Percentiles rank a stretch among this genome's conserved stretches.
Conservation (phyloP, 2,329 filamentous ascomycete genomes). For the Coniochaeta pulveracea region DNA sequence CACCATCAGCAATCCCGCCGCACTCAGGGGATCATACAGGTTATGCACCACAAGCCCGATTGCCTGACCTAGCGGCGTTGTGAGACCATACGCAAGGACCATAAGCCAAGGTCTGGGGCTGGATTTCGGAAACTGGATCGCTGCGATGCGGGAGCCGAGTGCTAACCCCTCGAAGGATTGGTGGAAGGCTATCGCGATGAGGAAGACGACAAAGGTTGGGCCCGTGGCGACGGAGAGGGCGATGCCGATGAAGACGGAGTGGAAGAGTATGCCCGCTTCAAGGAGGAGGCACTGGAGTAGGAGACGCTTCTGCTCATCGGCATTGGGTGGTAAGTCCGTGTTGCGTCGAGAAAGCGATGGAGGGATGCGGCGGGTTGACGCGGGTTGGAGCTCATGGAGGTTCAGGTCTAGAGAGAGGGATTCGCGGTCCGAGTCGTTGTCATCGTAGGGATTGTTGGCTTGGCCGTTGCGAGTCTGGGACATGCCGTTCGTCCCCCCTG, state of each 20-base stretch:
- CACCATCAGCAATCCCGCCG: conserved; percentile 68
- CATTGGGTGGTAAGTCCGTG: conserved; percentile 17
- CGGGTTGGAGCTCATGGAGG: conserved; percentile 46
- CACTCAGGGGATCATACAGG: conserved; percentile 68
- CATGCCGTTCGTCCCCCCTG: conserved; percentile 4
- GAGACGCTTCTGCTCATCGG: conserved; percentile 53
- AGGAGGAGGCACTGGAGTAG: conserved; percentile 70
- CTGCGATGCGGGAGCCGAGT: conserved; percentile 73
- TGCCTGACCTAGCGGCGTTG: conserved; percentile 73
- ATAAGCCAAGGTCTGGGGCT: conserved; percentile 75
- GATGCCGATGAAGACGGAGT: conserved; percentile 82
- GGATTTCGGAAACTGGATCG: conserved; percentile 63
- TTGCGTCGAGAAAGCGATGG: conserved; percentile 9
- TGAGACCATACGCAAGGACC: conserved; percentile 65
- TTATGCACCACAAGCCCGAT: conserved; percentile 69
- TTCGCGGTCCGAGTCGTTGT: conserved; percentile 38
- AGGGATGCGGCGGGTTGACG: conserved; percentile 13
- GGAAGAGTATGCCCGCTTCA: conserved; percentile 75
- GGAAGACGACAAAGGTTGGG: conserved; percentile 66
- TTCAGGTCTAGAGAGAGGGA: conserved; percentile 42
- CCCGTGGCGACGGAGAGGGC: conserved; percentile 72
- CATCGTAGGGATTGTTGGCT: conserved; percentile 20
- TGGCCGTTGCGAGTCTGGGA: too few relatives aligned
- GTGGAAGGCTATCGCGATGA: conserved; percentile 73
- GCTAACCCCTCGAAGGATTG: conserved; percentile 85